These are phyloP conservation scores for Cercospora sesami DNA, from an alignment of 2,329 filamentous ascomycete species.

Conservation along the genomic window DNA sequence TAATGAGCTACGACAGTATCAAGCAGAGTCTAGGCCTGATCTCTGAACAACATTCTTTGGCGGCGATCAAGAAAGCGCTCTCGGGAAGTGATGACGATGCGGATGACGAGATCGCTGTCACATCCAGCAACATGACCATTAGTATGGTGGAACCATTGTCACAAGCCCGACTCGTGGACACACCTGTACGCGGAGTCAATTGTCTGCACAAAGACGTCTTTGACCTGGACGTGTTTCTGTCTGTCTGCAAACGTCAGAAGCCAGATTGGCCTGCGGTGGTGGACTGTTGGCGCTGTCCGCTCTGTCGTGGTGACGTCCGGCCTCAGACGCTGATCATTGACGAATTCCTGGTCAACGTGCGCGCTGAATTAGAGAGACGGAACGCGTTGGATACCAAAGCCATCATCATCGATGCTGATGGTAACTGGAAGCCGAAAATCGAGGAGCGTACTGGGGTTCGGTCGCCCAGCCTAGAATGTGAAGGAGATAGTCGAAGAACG, in stretches of 20 bases:
- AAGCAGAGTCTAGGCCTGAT: constrained; percentile 38
- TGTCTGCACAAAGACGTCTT: constrained; percentile 88
- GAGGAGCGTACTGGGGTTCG: constrained; percentile 34
- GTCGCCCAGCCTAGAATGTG: constrained; percentile 32
- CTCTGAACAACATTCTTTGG: constrained; percentile 53
- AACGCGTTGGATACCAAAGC: constrained; percentile 51
- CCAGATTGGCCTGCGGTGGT: constrained; percentile 43
- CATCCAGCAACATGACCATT: constrained; percentile 45
- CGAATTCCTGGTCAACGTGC: constrained; percentile 67
- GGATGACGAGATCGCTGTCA: constrained; percentile 55
- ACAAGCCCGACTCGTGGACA: constrained; percentile 57
- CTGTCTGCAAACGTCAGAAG: constrained; percentile 56
- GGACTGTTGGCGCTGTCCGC: constrained; percentile 83
- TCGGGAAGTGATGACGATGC: constrained; percentile 47
- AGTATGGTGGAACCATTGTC: constrained; percentile 51
- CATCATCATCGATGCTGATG: constrained; percentile 64
- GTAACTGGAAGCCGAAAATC: constrained; percentile 57
- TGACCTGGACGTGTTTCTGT: constrained; percentile 79
- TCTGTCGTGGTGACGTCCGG: constrained; percentile 75
- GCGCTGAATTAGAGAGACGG: constrained; percentile 47
- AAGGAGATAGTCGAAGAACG: constrained; percentile 21
- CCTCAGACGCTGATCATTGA: constrained; percentile 72
- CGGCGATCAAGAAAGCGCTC: constrained; percentile 58
- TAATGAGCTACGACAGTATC: constrained; percentile 48
- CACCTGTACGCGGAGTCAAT: constrained; percentile 67